Percentiles rank a stretch among this genome's conserved stretches.
Evolutionary conservation across 2,329 filamentous ascomycete genomes (phyloP).

Genomic region (Remersonia thermophila): DNA sequence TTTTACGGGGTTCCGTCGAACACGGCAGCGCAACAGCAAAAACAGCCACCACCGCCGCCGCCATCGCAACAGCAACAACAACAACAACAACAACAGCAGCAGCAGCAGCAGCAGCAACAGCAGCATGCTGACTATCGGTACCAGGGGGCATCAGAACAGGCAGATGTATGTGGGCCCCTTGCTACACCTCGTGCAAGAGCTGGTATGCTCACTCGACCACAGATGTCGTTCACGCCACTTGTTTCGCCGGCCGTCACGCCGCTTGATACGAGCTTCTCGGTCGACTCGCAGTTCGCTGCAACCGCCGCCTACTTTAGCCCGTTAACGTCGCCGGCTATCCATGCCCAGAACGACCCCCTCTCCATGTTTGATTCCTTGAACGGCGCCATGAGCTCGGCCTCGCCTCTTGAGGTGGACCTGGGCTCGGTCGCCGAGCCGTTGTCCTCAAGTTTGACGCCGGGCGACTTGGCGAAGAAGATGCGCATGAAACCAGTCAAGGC

Average conservation of each 20-base stretch:
- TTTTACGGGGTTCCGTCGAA: conserved; percentile 46
- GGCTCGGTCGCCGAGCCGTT: conserved; percentile 27
- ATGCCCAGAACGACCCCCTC: conserved; percentile 51
- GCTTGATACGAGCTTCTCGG: conserved; percentile 56
- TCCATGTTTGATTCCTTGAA: conserved; percentile 33
- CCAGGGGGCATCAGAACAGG: conserved; percentile 55
- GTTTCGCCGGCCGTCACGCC: conserved; percentile 78
- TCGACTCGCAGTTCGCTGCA: conserved; percentile 47
- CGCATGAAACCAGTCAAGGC: conserved; percentile 42
- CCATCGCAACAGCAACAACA: conserved; percentile 49
- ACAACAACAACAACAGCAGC: conserved; percentile 48
- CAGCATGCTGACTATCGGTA: conserved; percentile 53
- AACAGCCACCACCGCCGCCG: too few species aligned
- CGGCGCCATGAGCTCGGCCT: conserved; percentile 36
- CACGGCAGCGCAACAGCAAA: conserved; percentile 32
- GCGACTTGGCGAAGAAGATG: conserved; percentile 39
- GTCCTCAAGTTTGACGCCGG: conserved; percentile 22
- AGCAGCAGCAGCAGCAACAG: conserved; percentile 49
- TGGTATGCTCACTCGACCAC: conserved; percentile 19
- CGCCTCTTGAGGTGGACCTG: conserved; percentile 45
- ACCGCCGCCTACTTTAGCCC: conserved; percentile 71
- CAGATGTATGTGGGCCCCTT: conserved; percentile 39
- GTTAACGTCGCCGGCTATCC: conserved; percentile 66
- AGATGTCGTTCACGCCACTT: conserved; percentile 69
- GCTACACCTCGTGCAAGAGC: conserved; percentile 5